Evolutionary conservation across 2,329 filamentous ascomycete genomes (phyloP), one percentile per base, ranked within the genome.

Genomic region (Cytospora leucostoma): DNA sequence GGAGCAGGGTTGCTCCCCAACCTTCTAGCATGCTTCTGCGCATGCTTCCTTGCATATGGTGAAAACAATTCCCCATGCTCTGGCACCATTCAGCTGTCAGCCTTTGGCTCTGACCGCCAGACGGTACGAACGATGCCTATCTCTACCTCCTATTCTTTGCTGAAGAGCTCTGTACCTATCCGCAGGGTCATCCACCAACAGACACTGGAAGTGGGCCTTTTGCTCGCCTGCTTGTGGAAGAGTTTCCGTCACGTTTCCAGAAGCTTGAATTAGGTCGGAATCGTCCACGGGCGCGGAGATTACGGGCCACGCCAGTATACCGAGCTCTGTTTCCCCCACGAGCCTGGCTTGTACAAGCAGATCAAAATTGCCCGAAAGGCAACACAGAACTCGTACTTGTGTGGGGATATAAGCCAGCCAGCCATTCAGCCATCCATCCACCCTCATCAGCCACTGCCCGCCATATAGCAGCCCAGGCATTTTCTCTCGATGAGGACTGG

Each of bases 181-280:
- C 74, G 74, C 47, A 52, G 34, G 47, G 59, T 21, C 40, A 40
- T 19, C 11, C 59, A 63, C 67, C 64, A 67, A 69, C 65, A 71
- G 56, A 55, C 61, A 62, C 33, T 37, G 35, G 47, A 44, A 21
- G 52, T 59, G 60, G 63, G n/a, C 32, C 61, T 33, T 56, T 33
- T 49, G 58, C 49, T 54, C 37, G 7, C 40, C 56, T 47, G 50
- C 66, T 66, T 65, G 62, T 71, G 61, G 68, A 69, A 71, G 67
- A 68, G 62, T 69, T 74, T 76, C 74, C 71, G 68, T 67, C 38
- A 67, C 65, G 68, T 69, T 78, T 79, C 77, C 74, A 80, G 77
- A 80, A 78, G 72, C 59, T 59, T 63, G 59, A 38, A n/a, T 49
- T 19, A 37, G 49, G 65, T 58, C 61, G 67, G 67, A 63, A 64